Base-by-base conservation (phyloP, 148 eudicot genomes). In the Vaccinium darrowii region DNA sequence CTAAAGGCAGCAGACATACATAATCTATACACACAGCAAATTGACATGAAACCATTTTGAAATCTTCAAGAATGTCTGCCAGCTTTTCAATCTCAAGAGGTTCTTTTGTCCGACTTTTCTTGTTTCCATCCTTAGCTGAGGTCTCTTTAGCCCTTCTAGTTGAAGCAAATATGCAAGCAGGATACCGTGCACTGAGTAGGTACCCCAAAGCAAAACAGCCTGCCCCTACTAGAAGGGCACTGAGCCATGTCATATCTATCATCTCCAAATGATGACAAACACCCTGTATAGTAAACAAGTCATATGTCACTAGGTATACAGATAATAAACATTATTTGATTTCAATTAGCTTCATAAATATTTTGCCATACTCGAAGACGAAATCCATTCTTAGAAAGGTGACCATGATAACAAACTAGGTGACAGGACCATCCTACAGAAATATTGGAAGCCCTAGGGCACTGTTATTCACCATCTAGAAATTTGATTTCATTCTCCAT, bases 141-240 rank as follows among this genome's bases (percentile, higher is more conserved):
- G 86, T 82, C 49, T 80, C 87, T 74, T 85, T 92, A 56, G 92
- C 82, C 16, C 36, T 43, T 43, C 72, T 82, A 21, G 57, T 25
- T 12, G 91, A 88, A 85, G 82, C 69, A 85, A 88, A 80, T 82
- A 85, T 71, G 25, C 86, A 84, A 86, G 88, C 69, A 75, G 89
- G 90, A 86, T 76, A 88, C 15, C 90, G 86, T 27, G 85, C 89
- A 86, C 98, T 97, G 83, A 94, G 73, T 47, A 90, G 85, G 85
- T 90, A 97, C 25, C 99, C 99, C 84, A 97, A 74, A 84, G 93
- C 99, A 86, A 97, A 91, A 84, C 98, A 95, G 78, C 98, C 93
- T 27, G 98, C 98, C 88, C 99, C 98, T 71, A 95, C 90, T 86
- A 97, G 51, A 85, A 95, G 87, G 78, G 98, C 94, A 81, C 93